These are phyloP conservation scores for Trematosphaeria pertusa DNA, from an alignment of 2,329 filamentous ascomycete genomes.

Conservation along the genomic window DNA sequence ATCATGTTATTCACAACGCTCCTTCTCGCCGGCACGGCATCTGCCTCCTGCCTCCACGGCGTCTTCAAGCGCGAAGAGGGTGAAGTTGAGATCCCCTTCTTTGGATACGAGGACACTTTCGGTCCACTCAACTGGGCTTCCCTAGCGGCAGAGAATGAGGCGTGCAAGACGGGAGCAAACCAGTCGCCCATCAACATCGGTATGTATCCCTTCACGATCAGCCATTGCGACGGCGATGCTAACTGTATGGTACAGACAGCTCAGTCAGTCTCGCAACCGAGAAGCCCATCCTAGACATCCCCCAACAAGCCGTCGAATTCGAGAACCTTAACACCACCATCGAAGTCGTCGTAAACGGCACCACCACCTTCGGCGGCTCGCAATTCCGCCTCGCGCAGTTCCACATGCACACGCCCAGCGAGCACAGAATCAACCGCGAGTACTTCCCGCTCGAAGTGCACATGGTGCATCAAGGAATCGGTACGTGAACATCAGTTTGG, in stretches of 20 bases:
- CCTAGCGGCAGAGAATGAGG: constrained; percentile 52
- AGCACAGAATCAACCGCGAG: constrained; percentile 62
- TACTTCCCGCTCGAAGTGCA: constrained; percentile 60
- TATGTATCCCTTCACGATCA: constrained; percentile 23
- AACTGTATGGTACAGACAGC: no score
- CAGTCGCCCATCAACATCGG: constrained; percentile 66
- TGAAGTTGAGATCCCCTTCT: constrained; percentile 44
- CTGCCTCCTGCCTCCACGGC: constrained; percentile 52
- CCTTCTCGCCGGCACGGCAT: constrained; percentile 42
- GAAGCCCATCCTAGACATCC: constrained; percentile 47
- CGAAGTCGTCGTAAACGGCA: constrained; percentile 62
- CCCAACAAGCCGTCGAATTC: constrained; percentile 55
- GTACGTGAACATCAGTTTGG: constrained; percentile 42
- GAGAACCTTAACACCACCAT: constrained; percentile 66
- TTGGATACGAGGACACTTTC: constrained; percentile 51
- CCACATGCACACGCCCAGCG: constrained; percentile 67
- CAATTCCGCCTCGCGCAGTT: constrained; percentile 61
- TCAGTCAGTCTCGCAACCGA: constrained; percentile 38
- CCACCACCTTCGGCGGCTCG: constrained; percentile 49
- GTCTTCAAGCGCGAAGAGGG: constrained; percentile 45
- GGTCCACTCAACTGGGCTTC: constrained; percentile 63
- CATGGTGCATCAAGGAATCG: constrained; percentile 63
- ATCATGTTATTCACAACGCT: constrained; percentile 43
- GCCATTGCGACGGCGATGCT: no score
- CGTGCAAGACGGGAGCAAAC: constrained; percentile 57